Percentiles rank a stretch among this genome's conserved stretches.
Evolutionary conservation across 2,329 filamentous ascomycete species (phyloP).

Genomic region (Diaporthe sp.): DNA sequence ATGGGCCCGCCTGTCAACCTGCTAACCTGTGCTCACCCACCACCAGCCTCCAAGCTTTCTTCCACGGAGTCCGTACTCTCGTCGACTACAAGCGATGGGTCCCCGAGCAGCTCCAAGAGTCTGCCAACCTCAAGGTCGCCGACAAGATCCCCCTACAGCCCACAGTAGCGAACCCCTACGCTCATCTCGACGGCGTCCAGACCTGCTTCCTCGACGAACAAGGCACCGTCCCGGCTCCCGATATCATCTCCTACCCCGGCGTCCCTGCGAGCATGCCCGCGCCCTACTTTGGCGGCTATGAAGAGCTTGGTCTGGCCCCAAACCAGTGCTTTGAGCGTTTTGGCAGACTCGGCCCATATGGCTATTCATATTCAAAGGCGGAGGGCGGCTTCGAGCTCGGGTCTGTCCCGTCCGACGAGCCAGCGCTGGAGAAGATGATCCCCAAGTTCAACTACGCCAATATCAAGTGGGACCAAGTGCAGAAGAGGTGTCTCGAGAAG

Average conservation of each 20-base stretch:
- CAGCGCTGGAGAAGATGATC: conserved; percentile 59
- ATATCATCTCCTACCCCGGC: conserved; percentile 67
- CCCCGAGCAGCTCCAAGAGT: conserved; percentile 31
- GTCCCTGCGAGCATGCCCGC: conserved; percentile 69
- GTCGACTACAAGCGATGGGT: conserved; percentile 34
- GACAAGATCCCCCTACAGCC: conserved; percentile 31
- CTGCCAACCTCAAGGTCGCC: conserved; percentile 30
- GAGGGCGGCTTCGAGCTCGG: conserved; percentile 72
- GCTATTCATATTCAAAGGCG: conserved; percentile 68
- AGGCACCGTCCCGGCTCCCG: conserved; percentile 59
- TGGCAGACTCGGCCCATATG: conserved; percentile 77
- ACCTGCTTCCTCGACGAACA: conserved; percentile 62
- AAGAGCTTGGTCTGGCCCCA: conserved; percentile 68
- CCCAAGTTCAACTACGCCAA: conserved; percentile 66
- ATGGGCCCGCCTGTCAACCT: neutral
- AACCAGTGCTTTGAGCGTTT: conserved; percentile 76
- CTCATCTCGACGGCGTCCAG: conserved; percentile 37
- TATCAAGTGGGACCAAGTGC: conserved; percentile 77
- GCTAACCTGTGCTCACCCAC: neutral
- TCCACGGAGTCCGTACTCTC: conserved; percentile 33
- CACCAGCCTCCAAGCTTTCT: conserved; percentile 32
- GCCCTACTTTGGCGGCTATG: conserved; percentile 72
- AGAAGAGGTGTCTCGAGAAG: conserved; percentile 71
- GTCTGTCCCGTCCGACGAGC: conserved; percentile 68
- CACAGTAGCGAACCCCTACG: conserved; percentile 26